Base-by-base conservation (phyloP, 1,139 yeast species). In the Geotrichum citri-aurantii region DNA sequence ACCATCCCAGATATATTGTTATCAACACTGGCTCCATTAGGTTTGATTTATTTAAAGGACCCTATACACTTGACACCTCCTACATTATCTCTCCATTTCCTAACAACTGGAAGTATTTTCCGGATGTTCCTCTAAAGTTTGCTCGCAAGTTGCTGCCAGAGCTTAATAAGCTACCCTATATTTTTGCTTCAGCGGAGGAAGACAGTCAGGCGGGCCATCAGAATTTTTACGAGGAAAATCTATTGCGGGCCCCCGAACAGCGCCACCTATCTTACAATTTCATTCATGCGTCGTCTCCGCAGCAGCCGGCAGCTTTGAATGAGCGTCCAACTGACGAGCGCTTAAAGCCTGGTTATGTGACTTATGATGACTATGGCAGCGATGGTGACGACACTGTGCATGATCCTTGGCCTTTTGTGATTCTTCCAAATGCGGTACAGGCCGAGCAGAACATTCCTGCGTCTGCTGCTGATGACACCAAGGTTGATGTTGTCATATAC, bases 361-460 rank as follows among this genome's bases (percentile, higher is more conserved):
- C 99, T 0, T 69, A 74, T 55, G 99, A 93, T 70, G 98, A 91
- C 67, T 79, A 81, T 66, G 98, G 97, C 0, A 71, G 76, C 62
- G 83, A 83, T 63, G 99, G 99, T 17, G 99, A 93, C 69, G 98
- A 93, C 68, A 90, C 96, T 0, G 75, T 80, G 1, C 99, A 93
- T 71, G 78, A 76, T 58, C 80, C 87, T 1, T 80, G 86, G 58
- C 76, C 77, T 0, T 76, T 79, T 61, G 85, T 79, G 68, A 80
- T 80, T 4, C 77, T 88, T 3, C 96, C 97, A 2, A 90, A 89
- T 65, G 95, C 89, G 5, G 83, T 92, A 19, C 86, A 83, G 65
- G 73, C 85, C 1, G 63, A 66, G 17, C 68, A 71, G 47, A 71
- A 69, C 21, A 71, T 72, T 19, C 58, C 69, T 12, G 58, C 63